These are phyloP conservation scores for Cladophialophora yegresii DNA, from an alignment of 2,329 filamentous ascomycete species.

Conservation along the genomic window DNA sequence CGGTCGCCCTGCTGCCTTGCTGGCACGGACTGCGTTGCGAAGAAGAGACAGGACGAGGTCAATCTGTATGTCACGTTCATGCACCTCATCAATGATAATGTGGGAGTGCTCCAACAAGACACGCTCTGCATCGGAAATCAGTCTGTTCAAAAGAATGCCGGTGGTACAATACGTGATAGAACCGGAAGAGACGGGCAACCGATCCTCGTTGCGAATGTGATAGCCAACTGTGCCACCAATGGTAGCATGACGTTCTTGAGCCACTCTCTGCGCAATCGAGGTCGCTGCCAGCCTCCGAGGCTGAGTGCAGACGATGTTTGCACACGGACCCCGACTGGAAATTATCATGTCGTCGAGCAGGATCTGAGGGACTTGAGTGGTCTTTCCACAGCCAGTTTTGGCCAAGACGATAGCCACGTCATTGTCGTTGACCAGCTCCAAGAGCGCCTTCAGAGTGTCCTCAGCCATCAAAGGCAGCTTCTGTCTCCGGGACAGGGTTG, in stretches of 20 bases:
- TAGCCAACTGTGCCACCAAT: conserved; percentile 85
- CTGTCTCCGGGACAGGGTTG: conserved; percentile 11
- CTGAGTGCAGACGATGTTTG: conserved; percentile 94
- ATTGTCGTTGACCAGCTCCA: conserved; percentile 72
- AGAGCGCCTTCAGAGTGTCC: conserved; percentile 26
- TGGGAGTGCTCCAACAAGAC: conserved; percentile 73
- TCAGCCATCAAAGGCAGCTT: conserved; percentile 24
- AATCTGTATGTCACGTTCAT: conserved; percentile 92
- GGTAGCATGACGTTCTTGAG: conserved; percentile 86
- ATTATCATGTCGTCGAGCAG: conserved; percentile 85
- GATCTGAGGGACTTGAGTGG: conserved; percentile 94
- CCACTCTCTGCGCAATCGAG: conserved; percentile 86
- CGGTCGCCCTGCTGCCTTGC: conserved; percentile 50
- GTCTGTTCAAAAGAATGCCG: conserved; percentile 92
- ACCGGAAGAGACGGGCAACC: conserved; percentile 74
- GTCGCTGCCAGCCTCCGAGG: conserved; percentile 94
- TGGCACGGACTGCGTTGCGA: conserved; percentile 72
- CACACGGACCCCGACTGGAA: conserved; percentile 65
- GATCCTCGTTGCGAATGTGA: conserved; percentile 88
- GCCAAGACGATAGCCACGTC: conserved; percentile 92
- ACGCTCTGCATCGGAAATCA: conserved; percentile 88
- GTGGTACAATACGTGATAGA: conserved; percentile 71
- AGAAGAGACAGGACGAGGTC: conserved; percentile 93
- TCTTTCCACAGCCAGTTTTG: conserved; percentile 96
- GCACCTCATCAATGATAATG: conserved; percentile 84